Evolutionary conservation across 1,139 yeast genomes (phyloP), one percentile per base, ranked within the genome.

Genomic region (Pneumocystis canis): DNA sequence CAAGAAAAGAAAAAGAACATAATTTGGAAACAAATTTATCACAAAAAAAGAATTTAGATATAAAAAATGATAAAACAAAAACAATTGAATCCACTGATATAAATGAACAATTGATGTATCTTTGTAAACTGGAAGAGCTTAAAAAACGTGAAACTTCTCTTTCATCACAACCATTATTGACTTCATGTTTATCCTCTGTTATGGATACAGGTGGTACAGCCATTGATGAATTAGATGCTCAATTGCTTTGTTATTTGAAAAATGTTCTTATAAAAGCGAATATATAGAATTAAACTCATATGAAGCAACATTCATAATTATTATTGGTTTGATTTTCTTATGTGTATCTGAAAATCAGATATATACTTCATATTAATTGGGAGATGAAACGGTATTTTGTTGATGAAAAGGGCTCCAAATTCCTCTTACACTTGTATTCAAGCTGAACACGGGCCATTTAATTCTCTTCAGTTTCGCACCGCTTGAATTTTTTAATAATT

Each of bases 361-460:
- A 1, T 47, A 25, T 28, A 14, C 11, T 14, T 47, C 25, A 25
- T 25, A 18, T 20, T 16, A 25, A 11, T 47, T 14, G 11, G 30
- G 14, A 25, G 3, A 41, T 5, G 28, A 47, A 47, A 25, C 14
- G n/a, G 6, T 20, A 47, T 47, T 47, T 14, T 47, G 54, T 14
- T 25, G 54, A 73, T 92, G 97, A 78, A 92, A 79, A 64, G 98
- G 98, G 61, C 97, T 89, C 98, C 99, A 92, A 62, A 92, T 80
- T 70, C 98, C 99, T 79, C 99, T 85, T 20, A 92, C 92, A 61
- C 95, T 85, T 66, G 82, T 82, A 73, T 90, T 92, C 65, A 80
- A 74, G 58, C 95, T 85, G 73, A 83, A 81, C 58, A 92, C 97
- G 69, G 86, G 85, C 68, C 85, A 84, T 69, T 81, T 79, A 66